Base-by-base conservation (phyloP, 75 land plant genomes). In the Ceratopteris richardii region DNA sequence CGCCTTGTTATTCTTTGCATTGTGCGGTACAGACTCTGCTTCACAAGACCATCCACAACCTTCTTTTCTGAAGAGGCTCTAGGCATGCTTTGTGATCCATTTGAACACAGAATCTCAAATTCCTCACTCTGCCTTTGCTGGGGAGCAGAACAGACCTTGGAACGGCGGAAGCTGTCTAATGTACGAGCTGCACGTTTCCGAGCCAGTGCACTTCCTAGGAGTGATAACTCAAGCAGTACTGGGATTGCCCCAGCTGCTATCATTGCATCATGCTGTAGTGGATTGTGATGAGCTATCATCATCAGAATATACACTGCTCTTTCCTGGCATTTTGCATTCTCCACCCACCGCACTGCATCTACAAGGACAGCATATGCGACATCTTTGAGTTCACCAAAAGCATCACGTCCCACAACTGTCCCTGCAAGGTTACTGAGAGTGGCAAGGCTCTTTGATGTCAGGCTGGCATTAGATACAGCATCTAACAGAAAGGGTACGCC, bases 11-110 rank as follows among this genome's bases (percentile, higher is more conserved):
- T 92, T 33, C 84, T 71, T 60, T 69, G 73, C 90, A 92, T 73
- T 61, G 90, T 92, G 58, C 62, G 77, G 66, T 88, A 78, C 74
- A 92, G 65, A 71, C 95, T 92, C 82, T 88, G 84, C 54, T 82
- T 83, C 31, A 85, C 97, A 63, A 92, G 63, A 39, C 67, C 66
- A 67, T 69, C 86, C 66, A 88, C 97, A 23, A 84, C 86, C 53
- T 56, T 77, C 63, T 74, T 82, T 78, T 84, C 97, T 78, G 36
- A 75, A 77, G 67, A 77, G 62, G 26, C 16, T 21, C 67, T 61
- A 41, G 33, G 31, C 16, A 46, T 18, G 18, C 50, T n/a, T 54
- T 21, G 17, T 68, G 68, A 5, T 20, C 51, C 25, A 74, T 60
- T 5, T 84, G 85, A 21, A 81, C 88, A 33, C 5, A 84, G 78